A percentile compares a stretch with the other conserved stretches of the same genome.
phyloP scores from a whole-genome alignment of 305 asterid genomes.

The Fraxinus albicans region DNA sequence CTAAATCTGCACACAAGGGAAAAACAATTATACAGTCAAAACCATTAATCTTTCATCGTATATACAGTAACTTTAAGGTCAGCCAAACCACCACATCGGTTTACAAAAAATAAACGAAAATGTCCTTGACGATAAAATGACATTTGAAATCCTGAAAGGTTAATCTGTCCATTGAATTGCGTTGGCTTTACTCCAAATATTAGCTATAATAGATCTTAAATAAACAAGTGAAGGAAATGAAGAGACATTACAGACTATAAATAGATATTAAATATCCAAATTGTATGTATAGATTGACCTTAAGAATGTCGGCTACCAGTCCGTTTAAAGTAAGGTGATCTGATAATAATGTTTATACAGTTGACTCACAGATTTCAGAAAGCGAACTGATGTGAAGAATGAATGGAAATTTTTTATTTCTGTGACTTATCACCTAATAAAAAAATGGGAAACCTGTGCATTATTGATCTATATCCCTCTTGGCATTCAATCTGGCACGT shows the following conservation, averaged over 20 bases:
- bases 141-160: neutral
- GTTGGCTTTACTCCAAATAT: slow-evolving; percentile 14
- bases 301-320: slow-evolving; percentile 2
- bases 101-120: neutral
- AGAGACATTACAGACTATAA: neutral
- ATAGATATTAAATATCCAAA: neutral
- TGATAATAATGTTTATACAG: slow-evolving; percentile 22
- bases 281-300: neutral
- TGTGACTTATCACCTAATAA: neutral
- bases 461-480: slow-evolving; percentile 14
- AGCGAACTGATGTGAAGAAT: slow-evolving; percentile 28
- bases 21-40: neutral
- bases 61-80: neutral
- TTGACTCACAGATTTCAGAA: slow-evolving; percentile 24
- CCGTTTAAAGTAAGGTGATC: slow-evolving; percentile 22
- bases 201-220: neutral
- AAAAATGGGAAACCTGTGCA: neutral
- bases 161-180: slow-evolving; percentile 19
- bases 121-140: neutral
- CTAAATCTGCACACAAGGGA: slow-evolving; percentile 53
- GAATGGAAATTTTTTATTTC: neutral
- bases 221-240: neutral
- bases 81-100: neutral
- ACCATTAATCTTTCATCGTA: neutral
- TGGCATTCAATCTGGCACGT: slow-evolving; percentile 6